Evolutionary conservation across 108 stramenopile genomes (phyloP), one percentile per base, ranked within the genome.

Genomic region (Pseudonitzschia pungens): DNA sequence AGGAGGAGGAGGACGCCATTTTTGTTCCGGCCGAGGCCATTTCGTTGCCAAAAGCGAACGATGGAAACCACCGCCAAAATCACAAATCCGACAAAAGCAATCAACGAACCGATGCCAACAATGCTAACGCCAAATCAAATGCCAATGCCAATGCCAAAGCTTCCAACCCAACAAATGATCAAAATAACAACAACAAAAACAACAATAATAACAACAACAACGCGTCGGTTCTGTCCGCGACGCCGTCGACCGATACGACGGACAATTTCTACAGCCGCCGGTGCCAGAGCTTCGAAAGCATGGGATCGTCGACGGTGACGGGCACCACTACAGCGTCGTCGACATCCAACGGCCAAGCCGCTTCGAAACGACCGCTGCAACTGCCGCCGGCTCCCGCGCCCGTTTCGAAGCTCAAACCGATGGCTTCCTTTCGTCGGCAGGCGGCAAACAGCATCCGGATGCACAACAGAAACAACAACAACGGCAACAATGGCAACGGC

Each of bases 1-100:
- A n/a, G n/a, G n/a, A n/a, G n/a, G n/a, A n/a, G n/a, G 52, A 65
- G 10, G 77, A 84, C 18, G 76, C 66, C 26, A 75, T 68, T 26
- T 74, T 78, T 7, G 24, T 29, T 11, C 31, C 59, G 32, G 31
- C 18, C 27, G 59, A 60, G n/a, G 51, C 2, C 56, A 16, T 26
- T 21, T 9, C 33, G 31, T 27, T 48, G 43, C 27, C 40, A 24
- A 55, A 22, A 33, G 20, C 52, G 52, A 69, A 33, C 52, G n/a
- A n/a, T n/a, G n/a, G n/a, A n/a, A n/a, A n/a, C n/a, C n/a, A n/a
- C n/a, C n/a, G n/a, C n/a, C n/a, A n/a, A n/a, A n/a, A n/a, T n/a
- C n/a, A n/a, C n/a, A n/a, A n/a, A n/a, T n/a, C n/a, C n/a, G n/a
- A n/a, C n/a, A n/a, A n/a, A n/a, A n/a, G n/a, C n/a, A n/a, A n/a